Base-by-base conservation (phyloP, 179 eudicot species). In the Spinacia oleracea region DNA sequence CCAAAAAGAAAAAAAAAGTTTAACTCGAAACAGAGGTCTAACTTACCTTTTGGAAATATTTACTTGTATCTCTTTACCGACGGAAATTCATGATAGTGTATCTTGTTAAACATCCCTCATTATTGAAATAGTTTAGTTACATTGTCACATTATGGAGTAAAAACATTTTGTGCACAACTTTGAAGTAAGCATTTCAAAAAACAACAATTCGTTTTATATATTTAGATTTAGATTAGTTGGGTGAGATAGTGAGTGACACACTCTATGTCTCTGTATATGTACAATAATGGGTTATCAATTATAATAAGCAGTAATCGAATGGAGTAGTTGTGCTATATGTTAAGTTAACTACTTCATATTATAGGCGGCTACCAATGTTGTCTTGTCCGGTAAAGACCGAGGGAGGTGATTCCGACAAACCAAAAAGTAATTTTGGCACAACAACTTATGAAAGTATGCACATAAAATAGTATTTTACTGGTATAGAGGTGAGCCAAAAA, bases 241-340 rank as follows among this genome's bases (percentile, higher is more conserved):
- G 73, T 69, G 31, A 69, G 72, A 69, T n/a, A n/a, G 53, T 42
- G 51, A 69, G 73, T n/a, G 55, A 23, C 12, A 16, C 29, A 67
- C 43, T 35, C 21, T 9, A 32, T 63, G n/a, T n/a, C n/a, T 35
- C 5, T 15, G 32, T 53, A 56, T 11, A 59, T 27, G 66, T 23
- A 58, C 34, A 60, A 60, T 60, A 60, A 27, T 60, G 66, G n/a
- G 12, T 25, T 23, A 27, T 58, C 53, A 48, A n/a, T n/a, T 48
- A 48, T 48, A 38, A 6, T 38, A 58, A 23, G 6, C 27, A 38
- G 40, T 38, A 58, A 23, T n/a, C 27, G 9, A 8, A 58, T 10
- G 27, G 27, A 9, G 12, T 60, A 60, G 20, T 60, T 60, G 18
- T 60, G 66, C 16, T 12, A 29, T 60, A 27, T 29, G 66, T n/a